These are phyloP conservation scores for Silene uniflora DNA, from an alignment of 148 eudicot genomes.

Conservation along the genomic window DNA sequence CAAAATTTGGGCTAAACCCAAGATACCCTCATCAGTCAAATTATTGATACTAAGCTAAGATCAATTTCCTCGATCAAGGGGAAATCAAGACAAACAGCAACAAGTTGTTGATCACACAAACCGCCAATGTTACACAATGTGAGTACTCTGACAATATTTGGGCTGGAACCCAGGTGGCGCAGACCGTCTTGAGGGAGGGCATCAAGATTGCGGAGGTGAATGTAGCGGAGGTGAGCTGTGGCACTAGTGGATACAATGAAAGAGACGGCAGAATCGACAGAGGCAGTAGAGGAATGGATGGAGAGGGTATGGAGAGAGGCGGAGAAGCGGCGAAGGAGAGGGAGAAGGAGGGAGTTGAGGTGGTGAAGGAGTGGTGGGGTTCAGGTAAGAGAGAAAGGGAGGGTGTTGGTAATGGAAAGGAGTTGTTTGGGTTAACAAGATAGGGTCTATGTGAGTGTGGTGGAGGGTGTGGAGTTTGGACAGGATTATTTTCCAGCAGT, in stretches of 20 bases:
- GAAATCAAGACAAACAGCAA: neutral
- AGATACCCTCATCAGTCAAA: constrained; percentile 6
- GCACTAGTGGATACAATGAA: no score
- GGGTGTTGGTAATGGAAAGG: no score
- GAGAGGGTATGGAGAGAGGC: no score
- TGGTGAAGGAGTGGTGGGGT: no score
- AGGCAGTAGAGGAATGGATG: no score
- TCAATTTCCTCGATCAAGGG: neutral
- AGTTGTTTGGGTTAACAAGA: no score
- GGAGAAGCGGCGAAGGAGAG: no score
- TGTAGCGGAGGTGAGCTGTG: neutral
- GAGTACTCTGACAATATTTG: neutral
- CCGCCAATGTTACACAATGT: neutral
- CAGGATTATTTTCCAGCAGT: no score
- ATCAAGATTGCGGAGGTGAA: neutral
- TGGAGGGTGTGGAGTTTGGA: no score
- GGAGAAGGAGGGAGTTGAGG: no score
- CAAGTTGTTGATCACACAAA: neutral
- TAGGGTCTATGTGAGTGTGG: no score
- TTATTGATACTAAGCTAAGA: neutral
- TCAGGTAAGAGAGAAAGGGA: neutral
- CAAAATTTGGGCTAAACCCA: constrained; percentile 3
- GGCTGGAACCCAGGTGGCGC: constrained; percentile 1
- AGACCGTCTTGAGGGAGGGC: neutral
- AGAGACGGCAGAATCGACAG: no score